A percentile compares a stretch with the other conserved stretches of the same genome.
Conservation (phyloP, 768 basidiomycete species). For the Suillus subluteus region DNA sequence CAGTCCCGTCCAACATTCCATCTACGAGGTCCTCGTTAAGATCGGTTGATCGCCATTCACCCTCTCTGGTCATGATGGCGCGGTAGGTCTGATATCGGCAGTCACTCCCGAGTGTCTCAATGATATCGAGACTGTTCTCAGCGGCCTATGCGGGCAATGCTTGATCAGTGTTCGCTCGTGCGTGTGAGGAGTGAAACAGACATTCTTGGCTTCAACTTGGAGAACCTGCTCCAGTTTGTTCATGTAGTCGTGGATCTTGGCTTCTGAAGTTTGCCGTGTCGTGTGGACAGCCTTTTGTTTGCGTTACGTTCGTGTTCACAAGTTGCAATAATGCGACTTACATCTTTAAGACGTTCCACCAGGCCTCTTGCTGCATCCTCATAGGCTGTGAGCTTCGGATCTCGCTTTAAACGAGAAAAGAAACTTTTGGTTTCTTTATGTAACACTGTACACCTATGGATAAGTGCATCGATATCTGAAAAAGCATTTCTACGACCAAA, state of each 20-base stretch:
- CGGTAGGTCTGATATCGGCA: background rate
- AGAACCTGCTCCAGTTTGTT: background rate
- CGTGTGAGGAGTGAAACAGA: background rate
- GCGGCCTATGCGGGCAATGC: background rate
- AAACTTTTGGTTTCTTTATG: background rate
- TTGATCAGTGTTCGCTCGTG: background rate
- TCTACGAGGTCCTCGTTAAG: background rate
- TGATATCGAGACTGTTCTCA: background rate
- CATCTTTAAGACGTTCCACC: background rate
- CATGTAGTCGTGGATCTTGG: background rate
- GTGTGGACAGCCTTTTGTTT: background rate
- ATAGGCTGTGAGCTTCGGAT: background rate
- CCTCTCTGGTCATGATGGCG: background rate
- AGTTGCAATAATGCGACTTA: background rate
- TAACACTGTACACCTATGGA: background rate
- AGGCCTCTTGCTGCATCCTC: background rate
- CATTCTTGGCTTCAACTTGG: background rate
- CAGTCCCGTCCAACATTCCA: background rate
- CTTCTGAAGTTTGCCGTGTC: background rate
- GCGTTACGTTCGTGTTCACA: background rate
- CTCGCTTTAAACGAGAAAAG: background rate
- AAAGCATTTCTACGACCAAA: background rate
- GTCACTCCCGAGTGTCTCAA: background rate
- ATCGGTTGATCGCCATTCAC: background rate
- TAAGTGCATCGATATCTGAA: background rate